phyloP scores from a whole-genome alignment of 2,329 filamentous ascomycete genomes.

The Colletotrichum sp. region DNA sequence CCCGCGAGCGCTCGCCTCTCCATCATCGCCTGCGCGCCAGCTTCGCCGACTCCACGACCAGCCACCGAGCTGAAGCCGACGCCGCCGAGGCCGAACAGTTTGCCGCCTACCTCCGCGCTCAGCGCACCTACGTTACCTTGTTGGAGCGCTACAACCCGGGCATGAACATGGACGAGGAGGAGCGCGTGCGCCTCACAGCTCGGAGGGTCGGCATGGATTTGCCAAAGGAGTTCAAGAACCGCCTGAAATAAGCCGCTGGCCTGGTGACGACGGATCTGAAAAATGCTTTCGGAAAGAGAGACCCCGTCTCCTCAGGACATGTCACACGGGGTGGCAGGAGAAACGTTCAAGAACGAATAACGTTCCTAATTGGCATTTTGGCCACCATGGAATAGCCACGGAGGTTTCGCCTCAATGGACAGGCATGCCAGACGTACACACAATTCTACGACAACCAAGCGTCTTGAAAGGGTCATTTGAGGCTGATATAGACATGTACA shows the following conservation, averaged over 20 bases:
- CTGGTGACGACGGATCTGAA: neutral
- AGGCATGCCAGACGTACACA: neutral
- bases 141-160: slow-evolving; percentile 94
- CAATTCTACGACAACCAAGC: neutral
- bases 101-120: slow-evolving; percentile 80
- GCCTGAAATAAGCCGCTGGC: neutral
- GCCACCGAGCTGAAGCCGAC: slow-evolving; percentile 25
- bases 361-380: neutral
- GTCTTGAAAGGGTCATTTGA: neutral
- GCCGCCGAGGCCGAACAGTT: slow-evolving; percentile 73
- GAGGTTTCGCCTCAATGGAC: neutral
- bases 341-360: neutral
- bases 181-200: slow-evolving; percentile 83
- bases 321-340: neutral
- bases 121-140: slow-evolving; percentile 80
- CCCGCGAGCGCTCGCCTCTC: slow-evolving; percentile 66
- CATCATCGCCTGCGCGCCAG: slow-evolving; percentile 71
- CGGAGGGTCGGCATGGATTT: slow-evolving; percentile 90
- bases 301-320: neutral
- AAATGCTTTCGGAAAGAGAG: neutral
- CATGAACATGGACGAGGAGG: slow-evolving; percentile 85
- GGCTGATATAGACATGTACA: slow-evolving; percentile 5
- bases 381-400: neutral
- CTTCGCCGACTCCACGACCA: slow-evolving; percentile 49
- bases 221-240: slow-evolving; percentile 63